Evolutionary conservation across 352 stramenopile genomes (phyloP).

Genomic region (Phytopythium helicoides): DNA sequence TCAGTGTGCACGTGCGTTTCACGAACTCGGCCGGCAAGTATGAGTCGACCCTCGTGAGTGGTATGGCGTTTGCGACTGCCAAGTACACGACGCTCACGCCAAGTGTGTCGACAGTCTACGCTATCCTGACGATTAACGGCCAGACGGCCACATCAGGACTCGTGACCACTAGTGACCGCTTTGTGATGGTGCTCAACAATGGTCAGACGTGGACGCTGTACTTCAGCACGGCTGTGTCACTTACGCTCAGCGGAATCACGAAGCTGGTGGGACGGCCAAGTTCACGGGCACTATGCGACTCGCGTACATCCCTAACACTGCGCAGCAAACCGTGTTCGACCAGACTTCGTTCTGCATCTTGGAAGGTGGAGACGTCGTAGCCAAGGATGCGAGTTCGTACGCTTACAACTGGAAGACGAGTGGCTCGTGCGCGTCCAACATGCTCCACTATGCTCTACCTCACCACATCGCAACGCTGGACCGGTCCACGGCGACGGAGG

Average conservation of each 20-base stretch:
- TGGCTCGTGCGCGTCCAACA: slow-evolving; percentile 39
- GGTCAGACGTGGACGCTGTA: slow-evolving; percentile 60
- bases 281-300: slow-evolving; percentile 34
- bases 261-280: slow-evolving; percentile 26
- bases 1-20: slow-evolving; percentile 52
- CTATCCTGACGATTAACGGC: slow-evolving; percentile 54
- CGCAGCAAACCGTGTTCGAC: slow-evolving; percentile 35
- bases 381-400: slow-evolving; percentile 42
- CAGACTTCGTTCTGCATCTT: slow-evolving; percentile 36
- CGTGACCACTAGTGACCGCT: slow-evolving; percentile 29
- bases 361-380: slow-evolving; percentile 41
- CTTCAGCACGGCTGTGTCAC: slow-evolving; percentile 26
- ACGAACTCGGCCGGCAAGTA: slow-evolving; percentile 31
- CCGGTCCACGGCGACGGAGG: slow-evolving; percentile 28
- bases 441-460: slow-evolving; percentile 61
- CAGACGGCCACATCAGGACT: slow-evolving; percentile 5
- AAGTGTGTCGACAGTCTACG: slow-evolving; percentile 33
- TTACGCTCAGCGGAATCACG: slow-evolving; percentile 33
- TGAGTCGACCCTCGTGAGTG: slow-evolving; percentile 47
- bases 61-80: slow-evolving; percentile 64
- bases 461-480: slow-evolving; percentile 67
- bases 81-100: slow-evolving; percentile 48
- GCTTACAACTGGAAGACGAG: slow-evolving; percentile 57
- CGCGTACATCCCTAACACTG: slow-evolving; percentile 32
- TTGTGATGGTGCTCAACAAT: slow-evolving; percentile 49